A percentile compares a stretch with the other conserved stretches of the same genome.
These are phyloP conservation scores for Globisporangium nagaii DNA, from an alignment of 352 stramenopile species.

Conservation along the genomic window DNA sequence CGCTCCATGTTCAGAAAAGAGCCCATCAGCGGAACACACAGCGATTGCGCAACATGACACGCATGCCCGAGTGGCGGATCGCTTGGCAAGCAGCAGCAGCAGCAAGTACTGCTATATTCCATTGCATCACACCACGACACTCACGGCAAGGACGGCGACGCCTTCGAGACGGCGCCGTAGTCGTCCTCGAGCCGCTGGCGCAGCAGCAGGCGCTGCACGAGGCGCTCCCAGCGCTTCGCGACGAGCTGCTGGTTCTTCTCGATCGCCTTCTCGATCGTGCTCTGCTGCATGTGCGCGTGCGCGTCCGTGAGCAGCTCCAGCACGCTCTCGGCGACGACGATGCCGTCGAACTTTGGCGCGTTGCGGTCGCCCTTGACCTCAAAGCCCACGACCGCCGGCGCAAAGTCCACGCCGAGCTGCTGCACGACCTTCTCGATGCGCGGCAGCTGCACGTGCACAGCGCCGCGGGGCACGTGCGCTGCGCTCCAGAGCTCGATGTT, in stretches of 20 bases:
- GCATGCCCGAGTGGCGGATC: no score
- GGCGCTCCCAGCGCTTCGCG: constrained; percentile 52
- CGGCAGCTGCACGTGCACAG: constrained; percentile 55
- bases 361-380: constrained; percentile 59
- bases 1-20: no score
- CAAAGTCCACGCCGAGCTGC: constrained; percentile 75
- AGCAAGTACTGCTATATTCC: no score
- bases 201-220: constrained; percentile 64
- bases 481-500: constrained; percentile 86
- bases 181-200: constrained; percentile 70
- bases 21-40: no score
- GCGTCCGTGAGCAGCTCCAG: constrained; percentile 59
- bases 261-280: constrained; percentile 68
- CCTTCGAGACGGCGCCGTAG: constrained; percentile 47
- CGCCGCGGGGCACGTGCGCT: constrained; percentile 48
- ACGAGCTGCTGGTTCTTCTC: constrained; percentile 54
- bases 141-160: neutral
- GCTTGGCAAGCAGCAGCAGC: no score
- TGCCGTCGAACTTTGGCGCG: constrained; percentile 64
- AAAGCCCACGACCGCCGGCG: constrained; percentile 76
- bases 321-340: constrained; percentile 47
- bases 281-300: constrained; percentile 57
- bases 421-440: constrained; percentile 59
- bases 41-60: no score
- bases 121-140: no score